Conservation (phyloP, 176 grass and related monocot species). For the Rhynchospora pubera region DNA sequence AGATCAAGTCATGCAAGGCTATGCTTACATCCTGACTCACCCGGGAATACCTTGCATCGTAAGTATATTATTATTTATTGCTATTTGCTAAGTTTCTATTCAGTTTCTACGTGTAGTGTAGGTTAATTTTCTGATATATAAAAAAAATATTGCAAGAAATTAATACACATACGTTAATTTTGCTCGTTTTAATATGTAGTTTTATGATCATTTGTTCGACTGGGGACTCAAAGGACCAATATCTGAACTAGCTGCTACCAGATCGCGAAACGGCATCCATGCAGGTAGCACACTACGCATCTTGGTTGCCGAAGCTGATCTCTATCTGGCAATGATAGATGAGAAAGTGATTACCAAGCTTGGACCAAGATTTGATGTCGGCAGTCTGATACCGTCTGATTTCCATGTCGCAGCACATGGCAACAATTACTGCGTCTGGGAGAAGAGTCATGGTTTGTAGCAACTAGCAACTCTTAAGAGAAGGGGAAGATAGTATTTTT, state of each 20-base stretch:
- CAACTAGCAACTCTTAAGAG: not conserved
- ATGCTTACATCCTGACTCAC: constrained; percentile 38
- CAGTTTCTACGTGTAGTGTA: no score
- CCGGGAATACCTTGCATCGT: constrained; percentile 36
- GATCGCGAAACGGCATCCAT: constrained; percentile 35
- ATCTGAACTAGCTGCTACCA: not conserved
- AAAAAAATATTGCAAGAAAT: not conserved
- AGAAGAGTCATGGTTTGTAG: constrained; percentile 21
- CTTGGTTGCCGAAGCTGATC: constrained; percentile 25
- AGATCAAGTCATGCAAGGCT: constrained; percentile 38
- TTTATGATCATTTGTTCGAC: constrained; percentile 48
- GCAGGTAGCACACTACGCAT: constrained; percentile 31
- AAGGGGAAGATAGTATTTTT: not conserved
- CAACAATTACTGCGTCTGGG: constrained; percentile 37
- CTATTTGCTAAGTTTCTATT: not conserved
- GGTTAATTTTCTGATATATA: not conserved
- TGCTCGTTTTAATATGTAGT: constrained; percentile 10
- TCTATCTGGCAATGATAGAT: constrained; percentile 34
- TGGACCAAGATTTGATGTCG: constrained; percentile 17
- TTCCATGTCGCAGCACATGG: constrained; percentile 29
- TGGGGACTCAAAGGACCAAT: constrained; percentile 35
- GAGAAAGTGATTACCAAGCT: constrained; percentile 34
- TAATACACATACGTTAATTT: not conserved
- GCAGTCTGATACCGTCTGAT: constrained; percentile 28
- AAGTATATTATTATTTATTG: not conserved